Evolutionary conservation across 1,284 basidiomycete species (phyloP).

Genomic region (Sphagnurus paluster): DNA sequence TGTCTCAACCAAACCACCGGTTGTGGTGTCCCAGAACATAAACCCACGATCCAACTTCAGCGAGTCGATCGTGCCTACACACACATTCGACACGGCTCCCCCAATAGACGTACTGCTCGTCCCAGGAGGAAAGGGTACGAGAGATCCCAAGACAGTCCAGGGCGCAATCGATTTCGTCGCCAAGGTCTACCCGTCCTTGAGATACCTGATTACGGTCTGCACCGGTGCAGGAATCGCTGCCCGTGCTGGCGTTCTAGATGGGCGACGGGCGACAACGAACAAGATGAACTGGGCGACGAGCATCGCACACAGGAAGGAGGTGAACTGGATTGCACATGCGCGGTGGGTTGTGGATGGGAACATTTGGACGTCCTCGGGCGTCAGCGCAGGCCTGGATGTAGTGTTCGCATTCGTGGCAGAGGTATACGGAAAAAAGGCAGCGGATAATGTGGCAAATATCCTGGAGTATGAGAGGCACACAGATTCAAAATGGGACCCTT

Average conservation of each 20-base stretch:
- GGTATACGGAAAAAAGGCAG: constrained; percentile 34
- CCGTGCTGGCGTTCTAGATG: constrained; percentile 40
- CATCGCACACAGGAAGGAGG: constrained; percentile 26
- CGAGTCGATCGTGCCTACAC: constrained; percentile 39
- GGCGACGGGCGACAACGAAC: constrained; percentile 44
- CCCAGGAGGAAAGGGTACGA: constrained; percentile 41
- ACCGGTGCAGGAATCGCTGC: constrained; percentile 43
- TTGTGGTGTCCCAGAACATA: constrained; percentile 13
- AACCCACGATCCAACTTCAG: constrained; percentile 31
- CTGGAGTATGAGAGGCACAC: constrained; percentile 40
- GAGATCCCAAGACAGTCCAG: constrained; percentile 22
- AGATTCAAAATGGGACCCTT: constrained; percentile 39
- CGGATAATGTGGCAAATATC: constrained; percentile 28
- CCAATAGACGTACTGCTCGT: constrained; percentile 44
- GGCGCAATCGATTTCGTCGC: constrained; percentile 35
- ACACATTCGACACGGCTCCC: constrained; percentile 41
- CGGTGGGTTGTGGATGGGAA: constrained; percentile 45
- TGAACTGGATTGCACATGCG: constrained; percentile 39
- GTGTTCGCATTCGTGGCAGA: constrained; percentile 36
- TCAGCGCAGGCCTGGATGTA: constrained; percentile 40
- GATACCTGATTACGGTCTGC: constrained; percentile 46
- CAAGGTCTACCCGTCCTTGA: constrained; percentile 34
- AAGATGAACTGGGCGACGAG: constrained; percentile 33
- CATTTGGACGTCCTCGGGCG: constrained; percentile 42
- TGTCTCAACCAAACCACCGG: constrained; percentile 35